These are phyloP conservation scores for Scedosporium apiospermum DNA, from an alignment of 2,329 filamentous ascomycete species.

Conservation along the genomic window DNA sequence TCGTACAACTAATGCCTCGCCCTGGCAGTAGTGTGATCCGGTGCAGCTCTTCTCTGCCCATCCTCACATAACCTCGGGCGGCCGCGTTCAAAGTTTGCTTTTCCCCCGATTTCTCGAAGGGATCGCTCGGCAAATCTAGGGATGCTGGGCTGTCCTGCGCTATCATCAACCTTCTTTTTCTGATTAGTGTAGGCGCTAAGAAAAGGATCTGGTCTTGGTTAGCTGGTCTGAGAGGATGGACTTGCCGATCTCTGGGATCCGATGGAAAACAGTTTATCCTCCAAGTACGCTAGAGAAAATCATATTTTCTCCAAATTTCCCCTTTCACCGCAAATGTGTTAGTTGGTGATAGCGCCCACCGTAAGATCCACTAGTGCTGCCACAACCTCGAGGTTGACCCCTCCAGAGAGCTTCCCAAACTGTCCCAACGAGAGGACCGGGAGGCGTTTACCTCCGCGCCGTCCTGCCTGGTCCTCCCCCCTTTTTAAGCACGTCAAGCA, in stretches of 20 bases:
- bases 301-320: neutral
- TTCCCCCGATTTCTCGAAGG: too few relatives aligned
- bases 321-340: neutral
- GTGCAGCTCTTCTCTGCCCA: too few relatives aligned
- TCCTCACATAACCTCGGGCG: too few relatives aligned
- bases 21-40: too few relatives aligned
- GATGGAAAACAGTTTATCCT: neutral
- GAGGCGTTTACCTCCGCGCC: neutral
- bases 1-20: too few relatives aligned
- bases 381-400: neutral
- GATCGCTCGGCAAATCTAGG: too few relatives aligned
- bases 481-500: neutral
- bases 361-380: neutral
- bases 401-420: neutral
- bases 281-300: neutral
- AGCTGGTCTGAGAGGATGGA: neutral
- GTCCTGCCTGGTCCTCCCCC: neutral
- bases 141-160: too few relatives aligned
- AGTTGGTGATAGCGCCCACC: neutral
- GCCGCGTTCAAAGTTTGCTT: too few relatives aligned
- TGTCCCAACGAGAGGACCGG: neutral
- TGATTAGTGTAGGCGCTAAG: too few relatives aligned
- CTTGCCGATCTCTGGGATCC: neutral
- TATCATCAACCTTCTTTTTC: too few relatives aligned
- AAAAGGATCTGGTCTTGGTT: too few relatives aligned